Base-by-base conservation (phyloP, 2,329 filamentous ascomycete genomes). In the Aspergillus ruber region DNA sequence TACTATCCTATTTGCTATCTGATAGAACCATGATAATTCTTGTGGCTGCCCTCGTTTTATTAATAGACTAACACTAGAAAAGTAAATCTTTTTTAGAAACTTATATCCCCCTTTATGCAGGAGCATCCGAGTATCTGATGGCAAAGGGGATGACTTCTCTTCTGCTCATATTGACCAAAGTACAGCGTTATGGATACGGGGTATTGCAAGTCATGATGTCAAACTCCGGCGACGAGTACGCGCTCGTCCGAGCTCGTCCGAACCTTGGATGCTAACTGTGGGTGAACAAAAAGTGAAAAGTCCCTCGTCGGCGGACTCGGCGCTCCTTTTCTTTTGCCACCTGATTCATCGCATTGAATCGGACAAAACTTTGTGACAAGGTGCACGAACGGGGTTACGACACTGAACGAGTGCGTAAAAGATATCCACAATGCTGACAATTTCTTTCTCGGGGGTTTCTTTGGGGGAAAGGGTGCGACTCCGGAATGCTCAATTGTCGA, bases 141-240 rank as follows among this genome's bases (percentile, higher is more conserved):
- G 25, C 25, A 29, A 29, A 29, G 25, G 25, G 25, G 10, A 12
- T 29, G 10, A 12, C 3, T 12, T 29, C 25, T 29, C 25, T 10
- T 12, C 25, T 29, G 25, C 25, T 29, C 25, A 29, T 29, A 12
- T 12, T 29, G 25, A 29, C 25, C 10, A 29, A 29, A 29, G 9
- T 29, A 29, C 25, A 29, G 25, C 10, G 25, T 29, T 29, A 29
- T 29, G 25, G 25, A 29, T 29, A 29, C 9, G 10, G 25, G 18
- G 33, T 17, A 35, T 21, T 17, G 12, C 36, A 23, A 36, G 27
- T 20, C 13, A 47, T 53, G 46, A 46, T 53, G 51, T 52, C 46
- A 42, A 15, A 15, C 18, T 25, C 27, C 21, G 13, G 15, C 32
- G 10, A n/a, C 23, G 32, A 46, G 32, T 39, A 43, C 23, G 46